Conservation (phyloP, 805 yeast species). For the Metschnikowia picachoensis region DNA sequence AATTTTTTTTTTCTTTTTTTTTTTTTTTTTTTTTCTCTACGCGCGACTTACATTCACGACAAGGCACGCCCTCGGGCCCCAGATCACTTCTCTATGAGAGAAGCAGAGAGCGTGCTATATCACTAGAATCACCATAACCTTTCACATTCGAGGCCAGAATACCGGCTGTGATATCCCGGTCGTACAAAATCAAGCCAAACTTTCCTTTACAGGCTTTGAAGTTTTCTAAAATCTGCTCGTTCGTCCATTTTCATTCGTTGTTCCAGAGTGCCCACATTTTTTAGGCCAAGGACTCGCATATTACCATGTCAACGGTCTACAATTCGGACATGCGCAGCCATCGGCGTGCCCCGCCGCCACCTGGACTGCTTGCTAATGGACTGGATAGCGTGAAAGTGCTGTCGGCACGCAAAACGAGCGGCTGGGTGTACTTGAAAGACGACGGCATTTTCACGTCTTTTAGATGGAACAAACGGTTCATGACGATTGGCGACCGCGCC, state of each 20-base stretch:
- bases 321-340: conserved; percentile 39
- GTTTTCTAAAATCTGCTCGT: not conserved
- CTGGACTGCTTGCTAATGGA: not conserved
- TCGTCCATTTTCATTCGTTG: not conserved
- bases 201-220: not conserved
- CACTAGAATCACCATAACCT: not conserved
- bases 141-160: too few species aligned
- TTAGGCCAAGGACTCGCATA: not conserved
- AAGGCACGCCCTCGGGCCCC: not conserved
- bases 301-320: conserved; percentile 36
- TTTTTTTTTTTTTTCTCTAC: not conserved
- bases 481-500: conserved; percentile 72
- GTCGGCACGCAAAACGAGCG: conserved; percentile 40
- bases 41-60: not conserved
- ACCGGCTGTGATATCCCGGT: not conserved
- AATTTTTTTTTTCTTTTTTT: not conserved
- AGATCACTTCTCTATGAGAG: not conserved
- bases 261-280: not conserved
- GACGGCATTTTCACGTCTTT: conserved; percentile 81
- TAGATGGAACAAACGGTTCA: conserved; percentile 86
- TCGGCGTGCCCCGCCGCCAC: conserved; percentile 44
- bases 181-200: not conserved
- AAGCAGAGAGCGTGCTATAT: not conserved
- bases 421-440: conserved; percentile 91
- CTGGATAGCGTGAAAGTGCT: conserved; percentile 8